Percentiles rank a stretch among this genome's conserved stretches.
Evolutionary conservation across 1,139 yeast genomes (phyloP).

Genomic region (Sugiyamaella japonica): DNA sequence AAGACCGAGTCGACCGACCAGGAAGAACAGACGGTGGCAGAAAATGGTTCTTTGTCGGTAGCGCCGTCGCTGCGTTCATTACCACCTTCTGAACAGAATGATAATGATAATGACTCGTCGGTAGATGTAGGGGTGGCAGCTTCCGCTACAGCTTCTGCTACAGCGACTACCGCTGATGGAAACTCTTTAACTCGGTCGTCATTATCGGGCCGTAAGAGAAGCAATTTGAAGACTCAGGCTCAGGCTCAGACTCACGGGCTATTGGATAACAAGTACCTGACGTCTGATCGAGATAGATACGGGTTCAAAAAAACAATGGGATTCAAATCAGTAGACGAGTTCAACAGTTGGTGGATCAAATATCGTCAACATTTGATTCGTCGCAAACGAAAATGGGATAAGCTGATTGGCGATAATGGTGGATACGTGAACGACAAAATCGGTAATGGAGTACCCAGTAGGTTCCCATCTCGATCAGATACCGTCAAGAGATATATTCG

Average conservation of each 20-base stretch:
- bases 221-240: background rate
- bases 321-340: conserved; percentile 54
- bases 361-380: conserved; percentile 64
- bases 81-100: background rate
- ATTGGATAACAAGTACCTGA: conserved; percentile 6
- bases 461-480: conserved; percentile 84
- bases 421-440: conserved; percentile 39
- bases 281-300: conserved; percentile 59
- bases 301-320: conserved; percentile 74
- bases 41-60: background rate
- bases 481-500: conserved; percentile 76
- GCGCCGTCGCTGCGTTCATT: background rate
- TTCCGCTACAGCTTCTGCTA: too few species aligned
- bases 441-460: conserved; percentile 32
- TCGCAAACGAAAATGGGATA: conserved; percentile 74
- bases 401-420: conserved; percentile 66
- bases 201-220: background rate
- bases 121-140: background rate
- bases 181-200: background rate
- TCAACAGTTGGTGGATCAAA: conserved; percentile 70
- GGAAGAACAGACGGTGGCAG: background rate
- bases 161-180: background rate
- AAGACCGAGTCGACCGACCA: background rate
- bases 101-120: background rate
- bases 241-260: background rate